Conservation (phyloP, 371 early-diverging fungal genomes). For the Mucor indicus region DNA sequence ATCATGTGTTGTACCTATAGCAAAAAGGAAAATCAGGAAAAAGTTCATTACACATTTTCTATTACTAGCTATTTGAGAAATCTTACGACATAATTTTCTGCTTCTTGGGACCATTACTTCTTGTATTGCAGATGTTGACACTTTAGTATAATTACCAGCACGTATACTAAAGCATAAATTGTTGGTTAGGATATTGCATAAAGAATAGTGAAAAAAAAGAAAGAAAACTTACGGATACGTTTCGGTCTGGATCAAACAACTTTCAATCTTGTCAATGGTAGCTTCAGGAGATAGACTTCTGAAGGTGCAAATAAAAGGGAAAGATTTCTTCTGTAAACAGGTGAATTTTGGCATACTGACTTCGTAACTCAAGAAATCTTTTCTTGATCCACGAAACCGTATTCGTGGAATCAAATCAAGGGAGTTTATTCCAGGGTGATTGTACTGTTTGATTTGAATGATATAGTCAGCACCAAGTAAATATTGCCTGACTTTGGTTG, state of each 20-base stretch:
- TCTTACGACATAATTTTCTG: constrained; percentile 16
- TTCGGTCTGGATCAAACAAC: constrained; percentile 27
- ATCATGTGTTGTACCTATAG: constrained; percentile 2
- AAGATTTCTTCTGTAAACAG: constrained; percentile 19
- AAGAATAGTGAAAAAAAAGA: neutral
- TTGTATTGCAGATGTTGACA: neutral
- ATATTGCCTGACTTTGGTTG: neutral
- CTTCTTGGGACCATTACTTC: constrained; percentile 2
- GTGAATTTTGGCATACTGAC: constrained; percentile 23
- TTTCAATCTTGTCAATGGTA: constrained; percentile 8
- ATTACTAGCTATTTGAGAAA: too few relatives aligned
- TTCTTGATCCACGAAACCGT: constrained; percentile 26
- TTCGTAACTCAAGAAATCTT: constrained; percentile 20
- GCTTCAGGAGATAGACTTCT: constrained; percentile 13
- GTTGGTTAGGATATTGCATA: neutral
- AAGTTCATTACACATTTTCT: too few relatives aligned
- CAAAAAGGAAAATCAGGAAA: neutral
- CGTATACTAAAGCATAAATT: constrained; percentile 2
- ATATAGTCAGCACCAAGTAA: constrained; percentile 5
- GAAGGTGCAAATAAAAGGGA: constrained; percentile 18
- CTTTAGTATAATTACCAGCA: constrained; percentile 6
- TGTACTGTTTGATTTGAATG: constrained; percentile 23
- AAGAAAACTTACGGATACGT: constrained; percentile 27
- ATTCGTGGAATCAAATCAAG: constrained; percentile 16
- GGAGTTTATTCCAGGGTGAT: constrained; percentile 22